These are phyloP conservation scores for Citrullus colocynthis DNA, from an alignment of 306 rosid genomes.

Conservation along the genomic window DNA sequence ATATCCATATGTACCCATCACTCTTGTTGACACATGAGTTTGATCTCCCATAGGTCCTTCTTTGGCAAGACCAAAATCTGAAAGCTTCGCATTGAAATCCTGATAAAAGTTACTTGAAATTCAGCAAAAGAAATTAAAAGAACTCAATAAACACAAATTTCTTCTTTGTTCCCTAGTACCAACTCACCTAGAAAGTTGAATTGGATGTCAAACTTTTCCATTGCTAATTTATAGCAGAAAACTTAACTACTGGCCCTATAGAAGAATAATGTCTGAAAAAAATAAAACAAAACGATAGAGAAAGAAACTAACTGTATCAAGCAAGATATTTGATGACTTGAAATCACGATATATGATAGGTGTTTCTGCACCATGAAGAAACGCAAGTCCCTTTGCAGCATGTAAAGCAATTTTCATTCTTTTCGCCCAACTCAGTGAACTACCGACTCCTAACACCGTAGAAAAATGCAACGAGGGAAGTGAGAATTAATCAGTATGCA, in stretches of 20 bases:
- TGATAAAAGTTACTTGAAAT: constrained; percentile 22
- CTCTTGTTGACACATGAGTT: constrained; percentile 74
- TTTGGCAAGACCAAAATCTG: constrained; percentile 76
- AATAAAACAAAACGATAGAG: neutral
- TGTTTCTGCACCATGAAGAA: constrained; percentile 90
- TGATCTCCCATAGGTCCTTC: constrained; percentile 79
- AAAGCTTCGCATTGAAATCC: constrained; percentile 68
- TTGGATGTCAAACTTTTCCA: neutral
- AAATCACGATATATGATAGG: constrained; percentile 95
- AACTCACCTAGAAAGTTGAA: neutral
- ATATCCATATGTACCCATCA: constrained; percentile 77
- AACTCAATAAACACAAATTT: neutral
- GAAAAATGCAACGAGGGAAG: neutral
- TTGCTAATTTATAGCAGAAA: neutral
- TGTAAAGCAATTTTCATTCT: constrained; percentile 94
- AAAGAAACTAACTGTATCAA: constrained; percentile 65
- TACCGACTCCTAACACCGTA: constrained; percentile 69
- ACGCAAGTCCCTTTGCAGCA: constrained; percentile 96
- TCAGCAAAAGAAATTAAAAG: constrained; percentile 14
- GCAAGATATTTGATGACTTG: constrained; percentile 90
- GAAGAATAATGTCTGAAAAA: neutral
- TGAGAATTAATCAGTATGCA: neutral
- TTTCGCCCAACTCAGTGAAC: constrained; percentile 75
- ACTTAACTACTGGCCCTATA: neutral
- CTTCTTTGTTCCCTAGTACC: neutral